Conservation (phyloP, 2,329 filamentous ascomycete genomes). For the Stachybotrys elegans region DNA sequence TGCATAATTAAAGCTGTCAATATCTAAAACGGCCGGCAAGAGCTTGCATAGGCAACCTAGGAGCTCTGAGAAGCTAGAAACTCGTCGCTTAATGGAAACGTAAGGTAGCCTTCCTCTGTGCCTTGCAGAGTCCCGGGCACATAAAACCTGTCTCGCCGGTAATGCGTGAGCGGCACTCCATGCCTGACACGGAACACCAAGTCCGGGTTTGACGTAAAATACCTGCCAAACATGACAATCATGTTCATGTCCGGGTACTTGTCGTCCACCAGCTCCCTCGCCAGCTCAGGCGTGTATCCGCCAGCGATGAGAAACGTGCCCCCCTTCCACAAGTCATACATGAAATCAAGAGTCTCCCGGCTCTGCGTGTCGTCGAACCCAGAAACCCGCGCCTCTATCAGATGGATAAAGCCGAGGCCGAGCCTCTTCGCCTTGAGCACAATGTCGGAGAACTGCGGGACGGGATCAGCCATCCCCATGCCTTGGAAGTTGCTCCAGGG, state of each 20-base stretch:
- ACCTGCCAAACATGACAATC: slow-evolving; percentile 26
- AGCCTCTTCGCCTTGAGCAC: slow-evolving; percentile 44
- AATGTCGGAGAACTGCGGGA: slow-evolving; percentile 59
- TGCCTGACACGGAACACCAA: slow-evolving; percentile 19
- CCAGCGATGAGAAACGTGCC: slow-evolving; percentile 28
- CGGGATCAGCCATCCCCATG: slow-evolving; percentile 58
- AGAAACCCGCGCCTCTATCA: slow-evolving; percentile 53
- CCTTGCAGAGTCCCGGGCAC: slow-evolving; percentile 9
- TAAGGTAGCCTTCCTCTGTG: too few relatives aligned
- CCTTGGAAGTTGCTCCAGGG: slow-evolving; percentile 58
- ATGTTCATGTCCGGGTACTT: slow-evolving; percentile 24
- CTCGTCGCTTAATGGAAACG: too few relatives aligned
- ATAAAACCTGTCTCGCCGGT: slow-evolving; percentile 23
- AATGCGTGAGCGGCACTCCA: slow-evolving; percentile 17
- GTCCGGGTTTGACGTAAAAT: slow-evolving; percentile 25
- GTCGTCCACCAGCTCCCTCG: slow-evolving; percentile 21
- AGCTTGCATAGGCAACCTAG: too few relatives aligned
- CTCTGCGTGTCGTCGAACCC: slow-evolving; percentile 35
- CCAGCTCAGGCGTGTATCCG: slow-evolving; percentile 20
- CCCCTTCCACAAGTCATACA: slow-evolving; percentile 26
- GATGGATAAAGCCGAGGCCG: slow-evolving; percentile 55
- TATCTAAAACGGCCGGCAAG: too few relatives aligned
- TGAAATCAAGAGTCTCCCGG: slow-evolving; percentile 26
- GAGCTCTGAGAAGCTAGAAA: too few relatives aligned
- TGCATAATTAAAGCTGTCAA: too few relatives aligned